Evolutionary conservation across 148 eudicot species (phyloP), one percentile per base, ranked within the genome.

Genomic region (Rhododendron molle): DNA sequence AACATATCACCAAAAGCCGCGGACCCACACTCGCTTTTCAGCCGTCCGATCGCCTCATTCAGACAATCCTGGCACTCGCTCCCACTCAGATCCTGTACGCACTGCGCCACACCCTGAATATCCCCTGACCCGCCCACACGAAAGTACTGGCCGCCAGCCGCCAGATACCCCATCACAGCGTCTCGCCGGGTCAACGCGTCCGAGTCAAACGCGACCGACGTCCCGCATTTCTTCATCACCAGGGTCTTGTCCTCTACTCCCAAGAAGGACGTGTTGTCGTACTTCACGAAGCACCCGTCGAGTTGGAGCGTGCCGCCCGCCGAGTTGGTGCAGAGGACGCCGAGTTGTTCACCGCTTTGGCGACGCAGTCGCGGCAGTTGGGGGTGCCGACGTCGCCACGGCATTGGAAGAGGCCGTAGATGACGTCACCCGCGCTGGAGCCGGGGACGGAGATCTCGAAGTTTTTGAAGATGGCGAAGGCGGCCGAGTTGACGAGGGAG

Each of bases 51-150:
- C 40, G 95, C 95, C 69, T 88, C 92, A 16, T 73, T 36, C 4
- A 93, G 18, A 46, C 95, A 93, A 88, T 92, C 94, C 78, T 93
- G 91, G 46, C 95, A 93, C 90, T 90, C 85, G 10, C 87, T 67
- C 38, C 36, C 38, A 72, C 92, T 92, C 90, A 93, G 74, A 52
- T 92, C 95, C 74, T 87, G 91, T 1, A 88, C 90, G 49, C 95
- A 93, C 89, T 92, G 92, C 13, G 88, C 92, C 90, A 92, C 82
- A 7, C 92, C 95, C 83, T 83, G 83, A 0, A 87, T 87, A 0
- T 26, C 85, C 20, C 94, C 92, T 6, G 90, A 87, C 84, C 76
- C 88, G 9, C 92, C 89, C 1, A 85, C 88, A 26, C 95, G 84
- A 60, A 86, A 93, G 47, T 78, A 87, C 86, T 83, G 87, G 40